A percentile compares a stretch with the other conserved stretches of the same genome.
phyloP scores from a whole-genome alignment of 2,329 filamentous ascomycete genomes.

The Neonectria neomacrospora region DNA sequence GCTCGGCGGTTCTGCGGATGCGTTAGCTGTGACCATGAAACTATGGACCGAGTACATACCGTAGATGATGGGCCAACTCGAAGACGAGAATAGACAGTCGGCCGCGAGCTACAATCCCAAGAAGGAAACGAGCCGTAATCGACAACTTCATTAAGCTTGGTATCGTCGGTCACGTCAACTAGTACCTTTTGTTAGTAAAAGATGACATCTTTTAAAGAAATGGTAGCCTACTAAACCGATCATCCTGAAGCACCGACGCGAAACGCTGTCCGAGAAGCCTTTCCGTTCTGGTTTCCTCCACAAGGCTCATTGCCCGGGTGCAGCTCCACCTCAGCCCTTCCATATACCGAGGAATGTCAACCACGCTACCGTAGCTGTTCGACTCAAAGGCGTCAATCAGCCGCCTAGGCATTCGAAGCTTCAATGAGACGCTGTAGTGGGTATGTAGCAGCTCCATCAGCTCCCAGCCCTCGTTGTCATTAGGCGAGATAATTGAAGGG shows the following conservation, averaged over 20 bases:
- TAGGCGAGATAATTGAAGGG: constrained; percentile 52
- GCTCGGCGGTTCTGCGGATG: constrained; percentile 57
- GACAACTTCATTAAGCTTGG: constrained; percentile 55
- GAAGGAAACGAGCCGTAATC: constrained; percentile 65
- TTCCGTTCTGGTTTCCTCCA: constrained; percentile 62
- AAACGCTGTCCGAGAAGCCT: constrained; percentile 55
- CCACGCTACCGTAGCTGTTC: constrained; percentile 62
- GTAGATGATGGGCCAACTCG: constrained; percentile 63
- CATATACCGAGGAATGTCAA: constrained; percentile 59
- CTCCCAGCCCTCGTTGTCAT: constrained; percentile 48
- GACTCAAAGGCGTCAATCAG: constrained; percentile 60
- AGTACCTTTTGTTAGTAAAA: constrained; percentile 24
- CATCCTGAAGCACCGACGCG: constrained; percentile 56
- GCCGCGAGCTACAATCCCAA: constrained; percentile 53
- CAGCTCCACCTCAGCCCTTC: constrained; percentile 60
- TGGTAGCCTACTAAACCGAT: constrained; percentile 57
- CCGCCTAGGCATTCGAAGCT: constrained; percentile 56
- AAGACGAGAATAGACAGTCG: constrained; percentile 57
- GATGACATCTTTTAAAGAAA: neutral
- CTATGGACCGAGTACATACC: constrained; percentile 49
- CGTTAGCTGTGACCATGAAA: constrained; percentile 24
- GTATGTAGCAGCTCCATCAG: constrained; percentile 56
- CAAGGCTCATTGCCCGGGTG: constrained; percentile 62
- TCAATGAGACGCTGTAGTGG: constrained; percentile 60
- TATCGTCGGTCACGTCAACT: constrained; percentile 57